Percentiles rank a stretch among this genome's conserved stretches.
These are phyloP conservation scores for Anethum foeniculum DNA, from an alignment of 140 eudicot genomes.

Conservation along the genomic window DNA sequence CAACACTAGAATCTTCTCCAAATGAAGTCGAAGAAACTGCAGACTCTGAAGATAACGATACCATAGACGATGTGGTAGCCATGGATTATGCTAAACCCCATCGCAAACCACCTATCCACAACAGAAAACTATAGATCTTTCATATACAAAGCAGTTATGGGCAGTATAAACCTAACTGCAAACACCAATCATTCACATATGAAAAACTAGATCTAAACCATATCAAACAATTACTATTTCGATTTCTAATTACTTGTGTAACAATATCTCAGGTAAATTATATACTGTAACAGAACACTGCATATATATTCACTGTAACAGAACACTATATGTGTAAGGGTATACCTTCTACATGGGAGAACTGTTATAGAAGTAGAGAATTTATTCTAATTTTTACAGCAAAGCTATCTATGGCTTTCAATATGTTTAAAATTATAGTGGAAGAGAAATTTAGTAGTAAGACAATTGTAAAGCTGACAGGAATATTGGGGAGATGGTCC, in stretches of 20 bases:
- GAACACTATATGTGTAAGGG: background rate
- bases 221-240: background rate
- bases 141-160: background rate
- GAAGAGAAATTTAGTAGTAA: background rate
- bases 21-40: slow-evolving; percentile 35
- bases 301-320: background rate
- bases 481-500: slow-evolving; percentile 10
- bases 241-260: background rate
- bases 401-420: background rate
- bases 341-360: too few species aligned
- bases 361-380: background rate
- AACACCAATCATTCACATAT: background rate
- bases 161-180: background rate
- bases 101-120: slow-evolving; percentile 93
- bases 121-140: slow-evolving; percentile 37
- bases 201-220: background rate
- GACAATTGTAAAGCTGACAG: background rate
- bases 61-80: slow-evolving; percentile 48
- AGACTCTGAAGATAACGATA: slow-evolving; percentile 21
- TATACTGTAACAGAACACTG: background rate
- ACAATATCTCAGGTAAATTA: background rate
- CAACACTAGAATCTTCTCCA: slow-evolving; percentile 17
- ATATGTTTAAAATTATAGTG: background rate
- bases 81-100: slow-evolving; percentile 90
- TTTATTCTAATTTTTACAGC: background rate